phyloP scores from a whole-genome alignment of 2,329 filamentous ascomycete species.

The Phoma sp. region DNA sequence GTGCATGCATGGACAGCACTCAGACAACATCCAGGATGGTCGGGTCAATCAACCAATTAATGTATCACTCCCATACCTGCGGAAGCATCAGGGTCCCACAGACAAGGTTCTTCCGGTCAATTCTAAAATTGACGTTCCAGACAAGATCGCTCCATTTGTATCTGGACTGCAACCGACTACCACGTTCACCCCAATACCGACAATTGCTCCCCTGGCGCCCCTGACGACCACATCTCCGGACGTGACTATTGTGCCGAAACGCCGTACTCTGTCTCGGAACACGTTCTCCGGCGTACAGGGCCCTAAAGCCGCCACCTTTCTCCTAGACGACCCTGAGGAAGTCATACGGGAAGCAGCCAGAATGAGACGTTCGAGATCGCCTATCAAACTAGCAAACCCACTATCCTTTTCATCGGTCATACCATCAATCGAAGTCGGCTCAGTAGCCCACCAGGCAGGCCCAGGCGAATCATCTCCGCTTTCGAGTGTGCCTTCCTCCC shows the following conservation, averaged over 20 bases:
- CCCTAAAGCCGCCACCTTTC: slow-evolving; percentile 24
- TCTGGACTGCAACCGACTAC: not conserved
- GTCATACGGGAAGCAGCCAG: slow-evolving; percentile 23
- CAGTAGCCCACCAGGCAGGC: too few species aligned
- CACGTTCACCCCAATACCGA: not conserved
- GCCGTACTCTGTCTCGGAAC: slow-evolving; percentile 7
- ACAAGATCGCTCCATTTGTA: not conserved
- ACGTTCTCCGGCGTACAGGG: slow-evolving; percentile 24
- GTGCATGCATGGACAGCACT: not conserved
- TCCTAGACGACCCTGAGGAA: slow-evolving; percentile 31
- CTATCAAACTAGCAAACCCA: slow-evolving; percentile 9
- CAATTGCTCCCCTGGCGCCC: not conserved
- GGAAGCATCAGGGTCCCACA: slow-evolving; percentile 1
- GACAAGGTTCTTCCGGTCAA: not conserved
- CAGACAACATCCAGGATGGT: slow-evolving; percentile 1
- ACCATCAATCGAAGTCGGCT: not conserved
- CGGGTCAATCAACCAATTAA: not conserved
- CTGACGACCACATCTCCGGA: not conserved
- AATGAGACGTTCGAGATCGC: slow-evolving; percentile 14
- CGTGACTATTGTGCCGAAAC: not conserved
- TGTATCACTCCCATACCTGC: slow-evolving; percentile 5
- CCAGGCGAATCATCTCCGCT: slow-evolving; percentile 7
- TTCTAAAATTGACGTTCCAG: slow-evolving; percentile 4
- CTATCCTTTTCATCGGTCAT: not conserved
- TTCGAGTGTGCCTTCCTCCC: slow-evolving; percentile 22